A percentile compares a stretch with the other conserved stretches of the same genome.
Evolutionary conservation across 2,329 filamentous ascomycete genomes (phyloP).

Genomic region (Pleomassaria siparia): DNA sequence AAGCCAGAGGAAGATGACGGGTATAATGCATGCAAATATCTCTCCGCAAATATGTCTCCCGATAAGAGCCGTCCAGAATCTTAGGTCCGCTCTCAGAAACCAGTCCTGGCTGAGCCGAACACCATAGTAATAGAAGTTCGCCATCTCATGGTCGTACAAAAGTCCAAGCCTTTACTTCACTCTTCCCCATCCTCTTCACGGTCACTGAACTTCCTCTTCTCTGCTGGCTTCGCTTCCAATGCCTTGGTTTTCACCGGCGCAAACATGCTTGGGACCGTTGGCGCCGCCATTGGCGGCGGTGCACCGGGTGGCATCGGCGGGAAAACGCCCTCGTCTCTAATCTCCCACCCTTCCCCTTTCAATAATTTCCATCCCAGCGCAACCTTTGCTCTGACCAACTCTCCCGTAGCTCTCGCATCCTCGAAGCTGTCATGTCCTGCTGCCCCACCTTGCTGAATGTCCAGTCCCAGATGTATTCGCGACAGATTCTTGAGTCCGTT

Average conservation of each 20-base stretch:
- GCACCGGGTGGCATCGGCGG: slow-evolving; percentile 28
- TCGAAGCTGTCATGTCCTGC: slow-evolving; percentile 88
- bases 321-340: slow-evolving; percentile 30
- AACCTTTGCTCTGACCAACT: slow-evolving; percentile 74
- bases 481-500: slow-evolving; percentile 76
- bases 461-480: slow-evolving; percentile 66
- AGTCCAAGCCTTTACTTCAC: neutral
- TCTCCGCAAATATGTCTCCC: too few relatives aligned
- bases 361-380: slow-evolving; percentile 69
- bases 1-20: too few relatives aligned
- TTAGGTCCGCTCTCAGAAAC: too few relatives aligned
- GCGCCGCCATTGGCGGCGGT: slow-evolving; percentile 16
- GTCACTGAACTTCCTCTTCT: slow-evolving; percentile 29
- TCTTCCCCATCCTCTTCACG: slow-evolving; percentile 13
- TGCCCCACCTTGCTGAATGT: slow-evolving; percentile 73
- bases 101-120: too few relatives aligned
- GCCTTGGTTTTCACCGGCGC: neutral
- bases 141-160: too few relatives aligned
- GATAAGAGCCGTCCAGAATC: too few relatives aligned
- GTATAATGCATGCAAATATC: too few relatives aligned
- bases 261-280: slow-evolving; percentile 19
- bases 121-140: too few relatives aligned
- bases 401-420: slow-evolving; percentile 85
- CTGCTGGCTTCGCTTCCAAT: slow-evolving; percentile 6
- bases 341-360: slow-evolving; percentile 66